Base-by-base conservation (phyloP, 306 rosid species). In the Lablab purpureus region DNA sequence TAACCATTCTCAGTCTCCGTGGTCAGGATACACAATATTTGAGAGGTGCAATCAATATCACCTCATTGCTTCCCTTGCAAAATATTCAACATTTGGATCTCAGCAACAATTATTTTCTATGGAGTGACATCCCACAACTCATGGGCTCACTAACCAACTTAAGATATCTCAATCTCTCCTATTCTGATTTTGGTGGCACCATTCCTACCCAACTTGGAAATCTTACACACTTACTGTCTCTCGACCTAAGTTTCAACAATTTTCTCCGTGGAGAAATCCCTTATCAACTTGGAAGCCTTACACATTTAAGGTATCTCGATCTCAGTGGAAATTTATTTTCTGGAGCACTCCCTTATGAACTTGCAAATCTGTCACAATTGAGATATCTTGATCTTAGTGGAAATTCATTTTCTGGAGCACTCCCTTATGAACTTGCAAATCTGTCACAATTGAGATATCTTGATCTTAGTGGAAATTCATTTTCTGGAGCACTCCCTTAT, bases 121-220 rank as follows among this genome's bases (percentile, higher is more conserved):
- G 8, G 37, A 34, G 37, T 34, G 1, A 34, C 37, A 34, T 34
- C 37, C 37, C 37, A 34, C 1, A 34, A 34, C 37, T 34, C 37
- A 34, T 34, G 2, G 9, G 37, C 9, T 34, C 37, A 34, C 37
- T 34, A 5, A 34, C 37, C 37, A 34, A 34, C 37, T 34, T 34
- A 34, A 34, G 37, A 34, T 34, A 34, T 34, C 9, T 34, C 8
- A 34, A 34, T 5, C 9, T 34, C 37, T 34, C 37, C 9, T 6
- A 6, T 34, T 34, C 1, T 1, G 0, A 0, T 34, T 34, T 34
- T 34, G 2, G 37, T 6, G 37, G 37, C 0, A 34, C 0, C 8
- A 34, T 34, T 34, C 37, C 37, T 5, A 34, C 8, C 37, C 54
- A 52, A 18, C 25, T 52, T 52, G 59, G 59, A 19, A 52, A 18